Evolutionary conservation across 2,329 filamentous ascomycete species (phyloP).

Genomic region (Tolypocladium endophyticum): DNA sequence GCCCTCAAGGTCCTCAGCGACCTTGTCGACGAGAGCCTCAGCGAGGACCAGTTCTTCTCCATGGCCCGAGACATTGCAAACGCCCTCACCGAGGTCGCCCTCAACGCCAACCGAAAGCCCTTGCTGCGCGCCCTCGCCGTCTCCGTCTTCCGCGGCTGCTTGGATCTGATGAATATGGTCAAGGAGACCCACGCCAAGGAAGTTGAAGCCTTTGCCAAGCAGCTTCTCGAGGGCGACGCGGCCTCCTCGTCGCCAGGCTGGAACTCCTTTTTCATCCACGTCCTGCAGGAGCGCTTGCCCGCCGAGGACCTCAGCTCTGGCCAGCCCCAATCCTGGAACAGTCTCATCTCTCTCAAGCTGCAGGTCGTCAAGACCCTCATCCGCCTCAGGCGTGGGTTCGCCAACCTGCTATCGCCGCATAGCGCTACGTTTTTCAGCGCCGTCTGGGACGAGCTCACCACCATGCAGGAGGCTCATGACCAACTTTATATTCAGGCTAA

Average conservation of each 20-base stretch:
- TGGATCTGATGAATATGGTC: constrained; percentile 93
- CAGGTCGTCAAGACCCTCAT: constrained; percentile 92
- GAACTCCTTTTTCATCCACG: constrained; percentile 79
- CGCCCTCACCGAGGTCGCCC: constrained; percentile 71
- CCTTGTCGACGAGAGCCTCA: constrained; percentile 86
- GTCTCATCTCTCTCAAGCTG: constrained; percentile 75
- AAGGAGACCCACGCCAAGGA: constrained; percentile 83
- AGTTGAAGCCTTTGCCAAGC: constrained; percentile 82
- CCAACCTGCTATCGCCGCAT: constrained; percentile 70
- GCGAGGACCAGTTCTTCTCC: constrained; percentile 87
- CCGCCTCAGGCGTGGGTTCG: constrained; percentile 78
- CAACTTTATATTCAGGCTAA: constrained; percentile 79
- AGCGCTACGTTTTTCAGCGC: constrained; percentile 75
- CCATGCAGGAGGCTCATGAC: constrained; percentile 63
- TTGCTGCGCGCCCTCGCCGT: constrained; percentile 76
- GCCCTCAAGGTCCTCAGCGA: constrained; percentile 81
- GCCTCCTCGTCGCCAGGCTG: constrained; percentile 40
- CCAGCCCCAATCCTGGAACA: constrained; percentile 63
- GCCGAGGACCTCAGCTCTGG: constrained; percentile 39
- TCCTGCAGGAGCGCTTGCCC: constrained; percentile 66
- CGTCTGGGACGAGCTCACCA: constrained; percentile 78
- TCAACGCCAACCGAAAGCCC: constrained; percentile 63
- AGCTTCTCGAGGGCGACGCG: constrained; percentile 46
- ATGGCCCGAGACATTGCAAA: constrained; percentile 80
- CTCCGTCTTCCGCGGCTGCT: constrained; percentile 81